Evolutionary conservation across 2,329 filamentous ascomycete genomes (phyloP), one percentile per base, ranked within the genome.

Genomic region (Pseudopithomyces maydicus): DNA sequence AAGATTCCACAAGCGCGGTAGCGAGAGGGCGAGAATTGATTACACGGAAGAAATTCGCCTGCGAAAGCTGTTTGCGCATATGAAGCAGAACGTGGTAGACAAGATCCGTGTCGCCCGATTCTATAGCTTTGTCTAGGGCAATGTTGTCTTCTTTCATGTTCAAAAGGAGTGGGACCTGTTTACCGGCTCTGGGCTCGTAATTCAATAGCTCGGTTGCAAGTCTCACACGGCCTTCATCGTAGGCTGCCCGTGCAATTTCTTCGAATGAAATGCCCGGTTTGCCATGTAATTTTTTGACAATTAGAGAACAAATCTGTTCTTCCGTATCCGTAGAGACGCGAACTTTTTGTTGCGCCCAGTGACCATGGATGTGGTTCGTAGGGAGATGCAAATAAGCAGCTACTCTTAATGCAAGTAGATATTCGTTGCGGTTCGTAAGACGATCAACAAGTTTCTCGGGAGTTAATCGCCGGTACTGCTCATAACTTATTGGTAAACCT

Each of bases 311-410:
- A 41, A 97, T 91, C 1, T 88, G 87, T 44, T 96, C 92, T 70
- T 98, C 95, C 59, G 96, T 89, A 61, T 92, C 92, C 0, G 87
- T 84, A 0, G 93, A 93, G 2, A 90, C 81, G 23, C 92, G 90
- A 3, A 98, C 94, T 74, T 98, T 99, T 71, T 95, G 89, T 17
- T 90, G 94, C 1, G 95, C 95, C 95, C 95, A 99, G 73, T 97
- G 93, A 1, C 97, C 92, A 69, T 97, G 97, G 57, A 99, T 96
- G 52, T 88, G 87, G 74, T 96, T 92, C 0, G 92, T 90, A 0
- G 94, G 89, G 3, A 99, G 83, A 57, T 89, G 90, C 2, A 99
- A 81, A 72, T 96, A 97, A 39, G 91, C 88, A 0, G 94, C 93
- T 45, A 99, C 87, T 46, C 92, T 90, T 19, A 99, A 84, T 0